A percentile compares a stretch with the other conserved stretches of the same genome.
These are phyloP conservation scores for Mallotus japonicus DNA, from an alignment of 441 rosid species.

Conservation along the genomic window DNA sequence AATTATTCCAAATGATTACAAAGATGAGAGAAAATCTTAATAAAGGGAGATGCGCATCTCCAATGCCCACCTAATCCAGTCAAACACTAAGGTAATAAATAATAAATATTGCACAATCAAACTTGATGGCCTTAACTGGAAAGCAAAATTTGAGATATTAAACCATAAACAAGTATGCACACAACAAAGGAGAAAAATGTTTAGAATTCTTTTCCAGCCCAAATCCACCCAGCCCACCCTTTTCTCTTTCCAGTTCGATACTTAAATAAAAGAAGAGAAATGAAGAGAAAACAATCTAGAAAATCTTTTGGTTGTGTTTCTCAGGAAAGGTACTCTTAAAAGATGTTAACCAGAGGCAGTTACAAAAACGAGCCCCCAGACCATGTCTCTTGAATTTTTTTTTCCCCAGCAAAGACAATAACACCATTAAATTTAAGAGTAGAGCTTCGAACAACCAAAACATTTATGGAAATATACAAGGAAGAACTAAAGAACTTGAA, in stretches of 20 bases:
- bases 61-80: background rate
- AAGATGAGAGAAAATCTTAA: background rate
- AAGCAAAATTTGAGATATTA: background rate
- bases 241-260: background rate
- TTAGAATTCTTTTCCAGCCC: background rate
- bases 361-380: no score
- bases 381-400: background rate
- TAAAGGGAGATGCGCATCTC: background rate
- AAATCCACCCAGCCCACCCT: background rate
- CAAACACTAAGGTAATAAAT: background rate
- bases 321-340: background rate
- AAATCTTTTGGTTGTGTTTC: background rate
- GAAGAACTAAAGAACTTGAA: no score
- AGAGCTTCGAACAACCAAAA: no score
- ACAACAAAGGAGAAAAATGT: background rate
- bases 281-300: background rate
- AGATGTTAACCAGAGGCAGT: no score
- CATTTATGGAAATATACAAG: no score
- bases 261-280: background rate
- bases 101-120: background rate
- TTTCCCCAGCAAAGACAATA: background rate
- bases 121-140: background rate
- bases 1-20: background rate
- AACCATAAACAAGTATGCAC: no score
- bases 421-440: background rate